phyloP scores from a whole-genome alignment of 148 eudicot genomes.

The Cornus kousa region DNA sequence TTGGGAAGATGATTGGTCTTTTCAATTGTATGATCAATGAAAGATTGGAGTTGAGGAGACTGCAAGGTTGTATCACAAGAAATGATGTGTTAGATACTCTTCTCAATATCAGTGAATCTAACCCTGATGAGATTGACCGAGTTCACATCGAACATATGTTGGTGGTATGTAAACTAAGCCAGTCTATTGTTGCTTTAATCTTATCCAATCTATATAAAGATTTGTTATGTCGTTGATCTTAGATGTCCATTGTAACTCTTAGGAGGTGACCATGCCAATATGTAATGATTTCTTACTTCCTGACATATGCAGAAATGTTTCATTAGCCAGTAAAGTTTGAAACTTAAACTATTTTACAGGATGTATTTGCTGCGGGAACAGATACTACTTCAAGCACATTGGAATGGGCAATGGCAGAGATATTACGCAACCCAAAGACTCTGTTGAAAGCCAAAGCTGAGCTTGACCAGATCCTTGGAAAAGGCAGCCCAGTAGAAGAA shows the following conservation, averaged over 20 bases:
- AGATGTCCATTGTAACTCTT: no score
- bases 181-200: no score
- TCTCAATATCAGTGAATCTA: slow-evolving; percentile 16
- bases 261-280: not conserved
- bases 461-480: not conserved
- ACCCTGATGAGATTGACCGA: slow-evolving; percentile 21
- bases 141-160: slow-evolving; percentile 27
- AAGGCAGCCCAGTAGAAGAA: not conserved
- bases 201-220: no score
- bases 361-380: not conserved
- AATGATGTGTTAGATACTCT: slow-evolving; percentile 28
- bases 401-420: slow-evolving; percentile 3
- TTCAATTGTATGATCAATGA: slow-evolving; percentile 28
- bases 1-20: slow-evolving; percentile 21
- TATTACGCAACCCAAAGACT: not conserved
- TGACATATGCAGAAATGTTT: no score
- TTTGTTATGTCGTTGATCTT: no score
- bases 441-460: not conserved
- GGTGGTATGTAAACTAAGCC: slow-evolving; percentile 15
- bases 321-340: no score
- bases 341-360: not conserved
- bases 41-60: slow-evolving; percentile 8
- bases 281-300: not conserved
- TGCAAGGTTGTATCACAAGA: not conserved
- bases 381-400: not conserved